These are phyloP conservation scores for Berkeleyomyces basicola DNA, from an alignment of 2,329 filamentous ascomycete species.

Conservation along the genomic window DNA sequence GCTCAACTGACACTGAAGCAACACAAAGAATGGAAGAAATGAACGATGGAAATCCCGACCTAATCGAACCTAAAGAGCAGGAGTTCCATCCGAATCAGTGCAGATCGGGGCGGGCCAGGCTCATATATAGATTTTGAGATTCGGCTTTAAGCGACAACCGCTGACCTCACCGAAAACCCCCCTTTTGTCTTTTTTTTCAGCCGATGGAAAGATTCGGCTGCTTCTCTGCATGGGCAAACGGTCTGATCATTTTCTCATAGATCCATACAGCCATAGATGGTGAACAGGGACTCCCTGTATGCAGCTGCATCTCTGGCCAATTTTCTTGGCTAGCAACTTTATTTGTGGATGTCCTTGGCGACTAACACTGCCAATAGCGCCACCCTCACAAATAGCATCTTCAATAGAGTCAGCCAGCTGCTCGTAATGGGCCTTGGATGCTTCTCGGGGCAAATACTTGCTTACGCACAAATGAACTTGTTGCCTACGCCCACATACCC, in stretches of 20 bases:
- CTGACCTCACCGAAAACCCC: neutral
- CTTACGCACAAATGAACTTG: no score
- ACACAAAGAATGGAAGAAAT: neutral
- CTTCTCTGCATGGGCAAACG: no score
- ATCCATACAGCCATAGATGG: neutral
- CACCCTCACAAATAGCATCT: neutral
- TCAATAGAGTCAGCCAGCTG: neutral
- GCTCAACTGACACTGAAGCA: neutral
- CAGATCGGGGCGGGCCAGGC: neutral
- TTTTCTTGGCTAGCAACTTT: neutral
- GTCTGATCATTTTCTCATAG: neutral
- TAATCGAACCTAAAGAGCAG: neutral
- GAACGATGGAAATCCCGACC: neutral
- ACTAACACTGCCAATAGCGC: neutral
- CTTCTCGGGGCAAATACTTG: neutral
- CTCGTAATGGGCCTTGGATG: neutral
- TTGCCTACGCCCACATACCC: no score
- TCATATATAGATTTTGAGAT: neutral
- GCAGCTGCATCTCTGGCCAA: neutral
- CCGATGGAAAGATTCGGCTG: neutral
- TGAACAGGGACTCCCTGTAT: neutral
- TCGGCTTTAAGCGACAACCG: neutral
- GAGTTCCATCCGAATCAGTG: neutral
- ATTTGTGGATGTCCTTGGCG: neutral
- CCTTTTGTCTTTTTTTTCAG: neutral